A percentile compares a stretch with the other conserved stretches of the same genome.
phyloP scores from a whole-genome alignment of 1,284 basidiomycete species.

The Austroboletus niveus region DNA sequence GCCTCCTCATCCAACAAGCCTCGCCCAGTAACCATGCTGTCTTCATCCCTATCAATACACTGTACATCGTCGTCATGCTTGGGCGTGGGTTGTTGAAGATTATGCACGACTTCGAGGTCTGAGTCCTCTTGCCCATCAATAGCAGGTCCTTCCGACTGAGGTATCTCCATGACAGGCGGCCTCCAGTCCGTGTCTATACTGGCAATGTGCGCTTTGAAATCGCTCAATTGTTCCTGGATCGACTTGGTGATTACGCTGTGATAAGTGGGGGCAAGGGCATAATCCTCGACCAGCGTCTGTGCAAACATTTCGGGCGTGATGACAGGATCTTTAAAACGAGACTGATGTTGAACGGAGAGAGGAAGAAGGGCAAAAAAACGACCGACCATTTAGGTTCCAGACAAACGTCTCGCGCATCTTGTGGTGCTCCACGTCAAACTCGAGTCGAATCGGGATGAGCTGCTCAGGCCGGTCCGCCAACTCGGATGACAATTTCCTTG shows the following conservation, averaged over 20 bases:
- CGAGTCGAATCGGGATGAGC: slow-evolving; percentile 91
- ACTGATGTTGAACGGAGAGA: background rate
- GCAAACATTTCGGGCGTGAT: slow-evolving; percentile 91
- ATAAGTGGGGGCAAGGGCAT: slow-evolving; percentile 73
- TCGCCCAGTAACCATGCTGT: slow-evolving; percentile 33
- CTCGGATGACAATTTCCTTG: slow-evolving; percentile 55
- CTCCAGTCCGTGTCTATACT: slow-evolving; percentile 41
- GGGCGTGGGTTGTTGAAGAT: slow-evolving; percentile 3
- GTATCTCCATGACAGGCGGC: slow-evolving; percentile 23
- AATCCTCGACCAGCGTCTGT: slow-evolving; percentile 89
- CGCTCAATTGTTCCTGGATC: slow-evolving; percentile 86
- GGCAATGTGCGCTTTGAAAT: slow-evolving; percentile 67
- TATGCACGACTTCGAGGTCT: slow-evolving; percentile 37
- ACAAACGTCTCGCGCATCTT: slow-evolving; percentile 95
- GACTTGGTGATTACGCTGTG: slow-evolving; percentile 74
- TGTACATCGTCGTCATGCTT: slow-evolving; percentile 3
- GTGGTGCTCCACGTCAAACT: slow-evolving; percentile 91
- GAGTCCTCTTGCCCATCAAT: slow-evolving; percentile 35
- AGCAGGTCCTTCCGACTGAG: slow-evolving; percentile 20
- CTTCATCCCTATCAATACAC: slow-evolving; percentile 21
- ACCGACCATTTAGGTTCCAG: slow-evolving; percentile 90
- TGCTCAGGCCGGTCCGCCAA: slow-evolving; percentile 68
- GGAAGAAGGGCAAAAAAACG: slow-evolving; percentile 1
- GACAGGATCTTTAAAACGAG: slow-evolving; percentile 62
- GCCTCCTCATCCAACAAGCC: slow-evolving; percentile 55